Evolutionary conservation across 371 early-diverging fungal species (phyloP), one percentile per base, ranked within the genome.

Genomic region (Rhizopus arrhizus): DNA sequence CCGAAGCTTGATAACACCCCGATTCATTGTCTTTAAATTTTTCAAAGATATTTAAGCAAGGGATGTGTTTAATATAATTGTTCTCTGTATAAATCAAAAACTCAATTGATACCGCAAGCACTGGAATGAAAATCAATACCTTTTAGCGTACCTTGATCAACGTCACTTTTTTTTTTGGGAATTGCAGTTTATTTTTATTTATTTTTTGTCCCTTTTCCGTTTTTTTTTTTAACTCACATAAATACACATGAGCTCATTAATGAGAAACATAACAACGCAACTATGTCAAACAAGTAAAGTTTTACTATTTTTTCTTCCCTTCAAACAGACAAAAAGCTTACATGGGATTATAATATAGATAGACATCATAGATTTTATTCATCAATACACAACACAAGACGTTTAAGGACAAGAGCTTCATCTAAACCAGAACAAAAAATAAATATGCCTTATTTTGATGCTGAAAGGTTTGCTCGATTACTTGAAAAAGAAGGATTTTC

Each of bases 401-500:
- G 61, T 43, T 43, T 66, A 57, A 66, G 66, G 38, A 66, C 66
- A 28, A 57, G 53, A 58, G 61, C 66, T 31, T 34, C 47, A 10
- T 15, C 45, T 15, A 33, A 42, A 42, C 22, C 41, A 48, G 48
- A 38, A n/a, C 53, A 42, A 3, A 64, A 53, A 52, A 55, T 59
- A 38, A 46, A 64, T 6, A 60, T 74, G 58, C 82, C 84, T 54
- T 78, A 79, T 62, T 91, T 91, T 73, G 91, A 93, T 66, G 88
- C 91, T 9, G 86, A 89, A 63, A 73, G 83, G 51, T 89, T 95
- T 58, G 88, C 87, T 33, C 82, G 82, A 58, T 76, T 86, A 43
- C 75, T 95, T 15, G 91, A 92, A 64, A 70, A 74, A 5, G 88
- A 92, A 51, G 93, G 94, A 0, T 95, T 95, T 66, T 71, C 83